Evolutionary conservation across 164 flowering plant genomes (phyloP).

Genomic region (Nymphaea colorata): DNA sequence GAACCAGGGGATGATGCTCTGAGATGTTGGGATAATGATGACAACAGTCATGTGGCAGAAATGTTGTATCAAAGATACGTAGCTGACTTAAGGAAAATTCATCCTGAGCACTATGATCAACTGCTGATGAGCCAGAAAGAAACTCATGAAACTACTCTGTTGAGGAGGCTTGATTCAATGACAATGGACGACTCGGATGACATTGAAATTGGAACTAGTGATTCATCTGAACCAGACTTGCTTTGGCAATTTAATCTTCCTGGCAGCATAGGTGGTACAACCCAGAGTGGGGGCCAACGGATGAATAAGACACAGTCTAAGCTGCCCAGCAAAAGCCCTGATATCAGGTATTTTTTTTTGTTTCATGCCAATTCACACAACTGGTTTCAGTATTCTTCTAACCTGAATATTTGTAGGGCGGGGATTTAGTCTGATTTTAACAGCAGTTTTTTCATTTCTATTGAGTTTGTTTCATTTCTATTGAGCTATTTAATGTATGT

Average conservation of each 20-base stretch:
- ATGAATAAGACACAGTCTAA: conserved; percentile 36
- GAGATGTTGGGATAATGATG: conserved; percentile 35
- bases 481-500: neutral
- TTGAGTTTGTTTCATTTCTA: neutral
- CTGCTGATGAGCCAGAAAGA: conserved; percentile 32
- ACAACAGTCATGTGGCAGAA: conserved; percentile 29
- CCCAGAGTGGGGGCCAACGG: conserved; percentile 34
- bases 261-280: conserved; percentile 11
- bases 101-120: conserved; percentile 33
- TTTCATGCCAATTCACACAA: no score
- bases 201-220: conserved; percentile 72
- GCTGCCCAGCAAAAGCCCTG: conserved; percentile 34
- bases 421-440: no score
- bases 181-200: conserved; percentile 62
- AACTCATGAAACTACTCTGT: conserved; percentile 24
- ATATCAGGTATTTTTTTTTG: conserved; percentile 32
- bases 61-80: conserved; percentile 46
- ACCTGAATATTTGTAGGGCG: neutral
- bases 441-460: no score
- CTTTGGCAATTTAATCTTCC: conserved; percentile 79
- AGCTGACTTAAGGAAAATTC: conserved; percentile 32
- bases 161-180: conserved; percentile 24
- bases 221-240: conserved; percentile 84
- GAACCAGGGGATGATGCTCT: conserved; percentile 36
- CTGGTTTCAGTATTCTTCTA: neutral